A percentile compares a stretch with the other conserved stretches of the same genome.
These are phyloP conservation scores for Cytospora piceicola DNA, from an alignment of 2,329 filamentous ascomycete genomes.

Conservation along the genomic window DNA sequence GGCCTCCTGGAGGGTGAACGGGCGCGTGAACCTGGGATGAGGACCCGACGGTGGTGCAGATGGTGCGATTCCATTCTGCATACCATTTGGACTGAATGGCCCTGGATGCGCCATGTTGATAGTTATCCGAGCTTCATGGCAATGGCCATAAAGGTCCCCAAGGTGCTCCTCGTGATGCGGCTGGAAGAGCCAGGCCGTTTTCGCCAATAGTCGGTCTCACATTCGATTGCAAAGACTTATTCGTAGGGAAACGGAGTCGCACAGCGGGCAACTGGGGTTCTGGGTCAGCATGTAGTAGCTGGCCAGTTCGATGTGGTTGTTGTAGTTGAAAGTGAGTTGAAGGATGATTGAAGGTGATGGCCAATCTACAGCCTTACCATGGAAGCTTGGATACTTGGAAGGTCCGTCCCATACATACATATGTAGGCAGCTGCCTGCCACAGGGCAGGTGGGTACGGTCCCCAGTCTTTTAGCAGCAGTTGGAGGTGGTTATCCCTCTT, in stretches of 20 bases:
- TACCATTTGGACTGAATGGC: slow-evolving; percentile 41
- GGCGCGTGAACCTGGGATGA: slow-evolving; percentile 40
- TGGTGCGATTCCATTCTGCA: slow-evolving; percentile 30
- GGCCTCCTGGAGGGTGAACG: slow-evolving; percentile 73
- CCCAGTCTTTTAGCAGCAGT: background rate
- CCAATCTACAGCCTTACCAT: slow-evolving; percentile 10
- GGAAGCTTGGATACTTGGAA: slow-evolving; percentile 13
- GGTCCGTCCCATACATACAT: slow-evolving; percentile 11
- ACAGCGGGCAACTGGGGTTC: background rate
- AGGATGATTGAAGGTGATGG: slow-evolving; percentile 12
- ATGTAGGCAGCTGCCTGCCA: slow-evolving; percentile 24
- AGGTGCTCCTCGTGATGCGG: background rate
- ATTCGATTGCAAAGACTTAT: slow-evolving; percentile 5
- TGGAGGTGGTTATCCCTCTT: slow-evolving; percentile 5
- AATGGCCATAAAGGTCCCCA: slow-evolving; percentile 30
- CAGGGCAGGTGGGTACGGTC: slow-evolving; percentile 16
- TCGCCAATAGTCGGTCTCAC: slow-evolving; percentile 11
- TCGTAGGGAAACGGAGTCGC: too few species aligned
- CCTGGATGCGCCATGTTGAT: slow-evolving; percentile 40
- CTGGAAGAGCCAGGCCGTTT: slow-evolving; percentile 17
- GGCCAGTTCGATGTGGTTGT: background rate
- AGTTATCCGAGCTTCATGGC: slow-evolving; percentile 37
- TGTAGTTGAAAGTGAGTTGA: slow-evolving; percentile 4
- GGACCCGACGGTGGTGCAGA: slow-evolving; percentile 27
- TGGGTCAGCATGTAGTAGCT: too few species aligned